phyloP scores from a whole-genome alignment of 2,329 filamentous ascomycete genomes.

The Neoscytalidium dimidiatum region DNA sequence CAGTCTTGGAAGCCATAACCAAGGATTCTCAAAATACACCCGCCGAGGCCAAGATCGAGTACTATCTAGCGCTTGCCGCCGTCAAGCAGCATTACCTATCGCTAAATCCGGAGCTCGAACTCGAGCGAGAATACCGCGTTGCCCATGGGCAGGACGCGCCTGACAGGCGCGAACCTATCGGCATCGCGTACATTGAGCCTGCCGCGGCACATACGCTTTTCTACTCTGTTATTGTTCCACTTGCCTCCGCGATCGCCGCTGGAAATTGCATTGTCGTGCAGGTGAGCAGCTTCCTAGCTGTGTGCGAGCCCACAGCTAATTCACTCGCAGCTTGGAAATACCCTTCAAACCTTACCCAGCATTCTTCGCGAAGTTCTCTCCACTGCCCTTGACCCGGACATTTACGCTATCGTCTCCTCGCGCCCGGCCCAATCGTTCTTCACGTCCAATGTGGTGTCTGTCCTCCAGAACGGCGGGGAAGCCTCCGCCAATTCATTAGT shows the following conservation, averaged over 20 bases:
- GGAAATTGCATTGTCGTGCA: slow-evolving; percentile 56
- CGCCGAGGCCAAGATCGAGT: slow-evolving; percentile 45
- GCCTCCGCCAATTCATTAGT: slow-evolving; percentile 33
- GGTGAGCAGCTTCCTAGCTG: slow-evolving; percentile 32
- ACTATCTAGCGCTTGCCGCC: slow-evolving; percentile 41
- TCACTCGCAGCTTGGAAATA: slow-evolving; percentile 42
- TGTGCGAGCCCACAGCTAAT: not conserved
- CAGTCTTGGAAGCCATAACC: slow-evolving; percentile 43
- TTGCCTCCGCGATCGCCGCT: slow-evolving; percentile 51
- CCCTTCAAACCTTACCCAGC: slow-evolving; percentile 36
- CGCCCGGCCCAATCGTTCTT: slow-evolving; percentile 29
- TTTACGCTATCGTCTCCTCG: slow-evolving; percentile 47
- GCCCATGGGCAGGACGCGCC: slow-evolving; percentile 42
- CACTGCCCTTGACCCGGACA: slow-evolving; percentile 49
- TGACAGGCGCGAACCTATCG: slow-evolving; percentile 37
- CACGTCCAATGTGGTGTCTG: slow-evolving; percentile 29
- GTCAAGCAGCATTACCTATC: slow-evolving; percentile 43
- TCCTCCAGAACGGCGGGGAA: slow-evolving; percentile 34
- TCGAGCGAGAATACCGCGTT: slow-evolving; percentile 46
- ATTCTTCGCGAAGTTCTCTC: slow-evolving; percentile 43
- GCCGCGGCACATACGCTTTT: slow-evolving; percentile 48
- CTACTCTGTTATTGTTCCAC: slow-evolving; percentile 46
- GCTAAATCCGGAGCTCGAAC: slow-evolving; percentile 41
- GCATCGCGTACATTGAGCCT: slow-evolving; percentile 53
- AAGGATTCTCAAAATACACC: slow-evolving; percentile 40